Conservation (phyloP, 2,329 filamentous ascomycete species). For the Pseudogymnoascus sp. region DNA sequence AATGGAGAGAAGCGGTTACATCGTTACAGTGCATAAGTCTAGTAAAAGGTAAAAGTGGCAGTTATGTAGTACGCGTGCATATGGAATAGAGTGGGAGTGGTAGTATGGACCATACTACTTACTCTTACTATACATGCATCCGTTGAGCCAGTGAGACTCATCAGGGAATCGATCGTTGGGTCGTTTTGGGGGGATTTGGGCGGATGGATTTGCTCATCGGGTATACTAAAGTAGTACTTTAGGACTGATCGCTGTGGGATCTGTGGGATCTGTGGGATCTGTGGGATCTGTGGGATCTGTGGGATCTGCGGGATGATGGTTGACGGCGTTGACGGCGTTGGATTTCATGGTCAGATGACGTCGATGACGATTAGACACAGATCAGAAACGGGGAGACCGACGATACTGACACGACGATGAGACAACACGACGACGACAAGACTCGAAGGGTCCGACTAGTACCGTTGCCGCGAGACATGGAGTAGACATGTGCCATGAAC, state of each 20-base stretch:
- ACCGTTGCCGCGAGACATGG: not conserved
- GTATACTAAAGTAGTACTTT: not conserved
- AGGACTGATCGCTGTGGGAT: not conserved
- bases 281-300: not conserved
- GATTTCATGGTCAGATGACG: conserved; percentile 2
- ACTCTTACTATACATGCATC: not conserved
- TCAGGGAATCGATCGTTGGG: not conserved
- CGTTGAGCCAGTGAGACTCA: not conserved
- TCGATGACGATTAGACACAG: conserved; percentile 3
- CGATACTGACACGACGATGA: not conserved
- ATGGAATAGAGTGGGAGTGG: not conserved
- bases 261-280: not conserved
- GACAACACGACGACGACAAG: not conserved
- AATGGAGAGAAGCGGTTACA: not conserved
- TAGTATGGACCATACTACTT: not conserved
- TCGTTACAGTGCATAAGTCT: not conserved
- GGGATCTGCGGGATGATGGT: not conserved
- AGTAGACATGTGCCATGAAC: not conserved
- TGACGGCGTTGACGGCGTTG: not conserved
- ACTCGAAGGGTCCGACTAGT: not conserved
- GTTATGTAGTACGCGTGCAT: not conserved
- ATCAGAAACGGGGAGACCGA: conserved; percentile 1
- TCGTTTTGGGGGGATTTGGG: not conserved
- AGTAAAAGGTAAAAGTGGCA: not conserved
- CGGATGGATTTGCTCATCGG: not conserved